A percentile compares a stretch with the other conserved stretches of the same genome.
These are phyloP conservation scores for Vitis riparia DNA, from an alignment of 164 flowering plant species.

Conservation along the genomic window DNA sequence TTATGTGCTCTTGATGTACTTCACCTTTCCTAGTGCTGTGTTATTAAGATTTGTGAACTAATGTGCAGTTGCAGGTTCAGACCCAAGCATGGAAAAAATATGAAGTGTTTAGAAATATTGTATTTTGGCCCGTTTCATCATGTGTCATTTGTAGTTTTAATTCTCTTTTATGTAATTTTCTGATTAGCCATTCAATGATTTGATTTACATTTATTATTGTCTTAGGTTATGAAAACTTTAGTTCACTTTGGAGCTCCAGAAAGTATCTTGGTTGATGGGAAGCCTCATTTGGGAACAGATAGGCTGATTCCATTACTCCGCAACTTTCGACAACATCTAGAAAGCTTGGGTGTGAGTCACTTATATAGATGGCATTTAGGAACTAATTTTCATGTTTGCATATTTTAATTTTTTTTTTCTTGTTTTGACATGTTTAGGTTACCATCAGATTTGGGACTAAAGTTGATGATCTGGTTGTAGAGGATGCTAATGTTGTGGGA, in stretches of 20 bases:
- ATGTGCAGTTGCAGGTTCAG: not conserved
- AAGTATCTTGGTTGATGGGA: conserved; percentile 83
- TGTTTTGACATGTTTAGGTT: conserved; percentile 48
- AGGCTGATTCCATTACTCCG: conserved; percentile 81
- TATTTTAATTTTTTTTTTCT: not conserved
- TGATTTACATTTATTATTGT: conserved; percentile 10
- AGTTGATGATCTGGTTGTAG: conserved; percentile 82
- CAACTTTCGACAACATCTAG: conserved; percentile 75
- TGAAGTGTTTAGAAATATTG: too few species aligned
- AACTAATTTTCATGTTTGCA: not conserved
- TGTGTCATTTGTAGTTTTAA: not conserved
- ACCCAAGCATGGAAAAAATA: not conserved
- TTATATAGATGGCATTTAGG: not conserved
- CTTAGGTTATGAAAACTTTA: conserved; percentile 83
- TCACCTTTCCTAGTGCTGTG: not conserved
- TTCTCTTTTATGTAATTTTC: not conserved
- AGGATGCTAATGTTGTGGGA: conserved; percentile 58
- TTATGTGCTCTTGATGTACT: not conserved
- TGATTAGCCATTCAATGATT: not conserved
- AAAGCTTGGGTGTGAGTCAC: conserved; percentile 66
- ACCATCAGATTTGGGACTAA: conserved; percentile 83
- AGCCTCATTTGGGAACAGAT: conserved; percentile 98
- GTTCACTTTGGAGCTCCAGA: conserved; percentile 96
- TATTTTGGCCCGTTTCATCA: too few species aligned
- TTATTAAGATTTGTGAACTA: not conserved